A percentile compares a stretch with the other conserved stretches of the same genome.
phyloP scores from a whole-genome alignment of 495 filamentous ascomycete species.

The Tuber calosporum region DNA sequence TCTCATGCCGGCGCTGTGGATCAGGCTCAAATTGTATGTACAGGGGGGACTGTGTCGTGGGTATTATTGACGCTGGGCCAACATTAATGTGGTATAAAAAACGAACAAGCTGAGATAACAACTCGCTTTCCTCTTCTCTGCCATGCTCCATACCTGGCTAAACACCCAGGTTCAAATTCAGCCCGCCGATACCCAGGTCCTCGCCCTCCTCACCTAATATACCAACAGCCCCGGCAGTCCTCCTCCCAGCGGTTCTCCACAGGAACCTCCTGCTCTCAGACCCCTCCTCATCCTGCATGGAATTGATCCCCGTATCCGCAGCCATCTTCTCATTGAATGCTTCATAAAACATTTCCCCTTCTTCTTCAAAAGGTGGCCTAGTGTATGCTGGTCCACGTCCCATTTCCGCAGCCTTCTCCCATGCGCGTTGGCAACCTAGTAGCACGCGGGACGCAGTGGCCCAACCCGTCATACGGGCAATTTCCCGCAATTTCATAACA shows the following conservation, averaged over 20 bases:
- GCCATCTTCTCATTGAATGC: conserved; percentile 10
- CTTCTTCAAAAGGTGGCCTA: conserved; percentile 46
- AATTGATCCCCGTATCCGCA: background rate
- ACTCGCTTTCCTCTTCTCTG: background rate
- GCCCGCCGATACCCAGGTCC: conserved; percentile 18
- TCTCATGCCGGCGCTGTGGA: background rate
- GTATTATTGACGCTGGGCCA: background rate
- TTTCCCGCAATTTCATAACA: conserved; percentile 62
- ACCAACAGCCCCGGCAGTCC: conserved; percentile 32
- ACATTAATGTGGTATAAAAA: background rate
- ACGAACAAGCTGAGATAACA: background rate
- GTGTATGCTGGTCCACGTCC: conserved; percentile 70
- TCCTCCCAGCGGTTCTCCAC: conserved; percentile 35
- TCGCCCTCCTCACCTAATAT: conserved; percentile 29
- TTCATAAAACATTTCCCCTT: conserved; percentile 39
- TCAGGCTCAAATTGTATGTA: background rate
- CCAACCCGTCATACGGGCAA: conserved; percentile 79
- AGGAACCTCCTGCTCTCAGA: conserved; percentile 21
- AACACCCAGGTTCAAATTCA: background rate
- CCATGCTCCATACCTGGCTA: background rate
- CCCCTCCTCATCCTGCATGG: conserved; percentile 2
- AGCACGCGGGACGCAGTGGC: conserved; percentile 72
- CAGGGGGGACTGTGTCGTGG: background rate
- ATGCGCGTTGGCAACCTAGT: conserved; percentile 72
- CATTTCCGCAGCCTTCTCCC: conserved; percentile 62